Evolutionary conservation across 208 protist genomes (phyloP).

Genomic region (Leptomonas pyrrhocoris): DNA sequence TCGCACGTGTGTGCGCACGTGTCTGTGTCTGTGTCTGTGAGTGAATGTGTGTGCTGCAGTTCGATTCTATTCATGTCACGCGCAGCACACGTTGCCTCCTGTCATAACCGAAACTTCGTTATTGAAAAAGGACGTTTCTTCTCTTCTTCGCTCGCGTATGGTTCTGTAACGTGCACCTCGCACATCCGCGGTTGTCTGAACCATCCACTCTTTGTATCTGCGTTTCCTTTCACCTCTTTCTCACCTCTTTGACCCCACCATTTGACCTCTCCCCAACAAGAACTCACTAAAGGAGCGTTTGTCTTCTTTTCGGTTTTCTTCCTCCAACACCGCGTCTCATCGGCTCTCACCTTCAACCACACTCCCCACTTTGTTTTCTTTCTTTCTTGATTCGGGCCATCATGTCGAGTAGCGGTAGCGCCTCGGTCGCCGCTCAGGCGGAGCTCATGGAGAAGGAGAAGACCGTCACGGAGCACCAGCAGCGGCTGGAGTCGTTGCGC

Average conservation of each 20-base stretch:
- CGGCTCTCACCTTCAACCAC: background rate
- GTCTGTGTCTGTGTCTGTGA: too few species aligned
- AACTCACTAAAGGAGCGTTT: background rate
- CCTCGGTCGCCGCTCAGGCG: conserved; percentile 68
- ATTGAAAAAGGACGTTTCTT: too few species aligned
- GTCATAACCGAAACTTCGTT: too few species aligned
- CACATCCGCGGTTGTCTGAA: too few species aligned
- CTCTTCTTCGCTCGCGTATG: too few species aligned
- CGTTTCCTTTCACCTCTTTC: conserved; percentile 2
- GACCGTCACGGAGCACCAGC: conserved; percentile 81
- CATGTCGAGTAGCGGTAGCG: conserved; percentile 55
- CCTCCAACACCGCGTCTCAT: conserved; percentile 1
- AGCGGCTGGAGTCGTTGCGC: conserved; percentile 74
- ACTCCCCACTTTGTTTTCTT: conserved; percentile 20
- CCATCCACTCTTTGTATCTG: background rate
- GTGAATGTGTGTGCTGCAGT: too few species aligned
- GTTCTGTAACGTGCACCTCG: too few species aligned
- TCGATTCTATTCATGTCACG: too few species aligned
- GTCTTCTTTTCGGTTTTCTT: conserved; percentile 1
- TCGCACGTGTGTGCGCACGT: too few species aligned
- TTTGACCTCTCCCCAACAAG: background rate
- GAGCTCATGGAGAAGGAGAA: conserved; percentile 93
- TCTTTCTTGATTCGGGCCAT: background rate
- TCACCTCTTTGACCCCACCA: background rate
- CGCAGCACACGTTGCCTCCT: too few species aligned